Conservation (phyloP, 129 eudicot genomes). For the Glebionis coronaria region DNA sequence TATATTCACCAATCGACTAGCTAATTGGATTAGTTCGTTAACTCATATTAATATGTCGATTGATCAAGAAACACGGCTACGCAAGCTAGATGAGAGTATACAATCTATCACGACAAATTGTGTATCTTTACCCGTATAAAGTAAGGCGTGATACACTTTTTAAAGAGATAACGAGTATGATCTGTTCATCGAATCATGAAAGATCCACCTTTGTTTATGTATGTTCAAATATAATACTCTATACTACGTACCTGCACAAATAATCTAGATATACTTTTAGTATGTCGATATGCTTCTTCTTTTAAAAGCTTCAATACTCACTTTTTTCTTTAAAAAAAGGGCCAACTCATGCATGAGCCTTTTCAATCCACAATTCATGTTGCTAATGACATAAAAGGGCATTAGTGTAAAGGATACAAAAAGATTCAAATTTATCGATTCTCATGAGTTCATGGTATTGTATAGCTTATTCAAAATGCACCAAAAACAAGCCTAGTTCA, state of each 20-base stretch:
- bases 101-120: no score
- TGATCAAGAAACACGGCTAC: neutral
- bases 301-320: slow-evolving; percentile 22
- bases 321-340: slow-evolving; percentile 22
- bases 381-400: slow-evolving; percentile 18
- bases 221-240: neutral
- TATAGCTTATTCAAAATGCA: slow-evolving; percentile 13
- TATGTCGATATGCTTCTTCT: slow-evolving; percentile 10
- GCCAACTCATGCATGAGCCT: slow-evolving; percentile 5
- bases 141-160: no score
- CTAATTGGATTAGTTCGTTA: neutral
- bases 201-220: no score
- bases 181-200: no score
- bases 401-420: slow-evolving; percentile 8
- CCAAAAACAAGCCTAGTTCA: slow-evolving; percentile 17
- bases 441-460: slow-evolving; percentile 1
- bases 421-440: slow-evolving; percentile 8
- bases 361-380: slow-evolving; percentile 19
- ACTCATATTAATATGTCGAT: neutral
- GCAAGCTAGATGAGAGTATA: no score
- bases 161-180: no score
- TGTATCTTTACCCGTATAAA: no score
- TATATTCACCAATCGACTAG: neutral
- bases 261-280: neutral
- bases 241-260: neutral